Evolutionary conservation across 2,329 filamentous ascomycete species (phyloP).

Genomic region (Epichloe elymi): DNA sequence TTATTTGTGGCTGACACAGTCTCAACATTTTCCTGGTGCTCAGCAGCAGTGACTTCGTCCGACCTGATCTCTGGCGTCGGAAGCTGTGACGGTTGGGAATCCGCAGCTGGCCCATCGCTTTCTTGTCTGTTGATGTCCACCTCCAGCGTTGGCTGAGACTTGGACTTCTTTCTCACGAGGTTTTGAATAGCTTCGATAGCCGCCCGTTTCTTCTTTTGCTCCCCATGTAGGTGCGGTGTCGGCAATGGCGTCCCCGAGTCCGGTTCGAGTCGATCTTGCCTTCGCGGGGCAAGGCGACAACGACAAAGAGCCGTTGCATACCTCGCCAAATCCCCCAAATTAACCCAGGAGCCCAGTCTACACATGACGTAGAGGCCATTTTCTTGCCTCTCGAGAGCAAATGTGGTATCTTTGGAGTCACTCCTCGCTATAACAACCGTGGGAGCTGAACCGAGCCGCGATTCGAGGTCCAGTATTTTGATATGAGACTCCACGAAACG

Average conservation of each 20-base stretch:
- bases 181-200: slow-evolving; percentile 53
- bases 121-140: slow-evolving; percentile 14
- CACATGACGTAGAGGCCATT: slow-evolving; percentile 52
- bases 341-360: slow-evolving; percentile 54
- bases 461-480: slow-evolving; percentile 50
- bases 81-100: slow-evolving; percentile 7
- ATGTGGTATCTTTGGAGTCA: slow-evolving; percentile 39
- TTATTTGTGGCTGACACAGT: not conserved
- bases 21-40: not conserved
- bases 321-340: slow-evolving; percentile 38
- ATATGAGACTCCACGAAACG: slow-evolving; percentile 49
- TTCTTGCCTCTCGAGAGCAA: slow-evolving; percentile 53
- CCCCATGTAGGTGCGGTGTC: slow-evolving; percentile 33
- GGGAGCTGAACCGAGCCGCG: slow-evolving; percentile 38
- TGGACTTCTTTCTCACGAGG: slow-evolving; percentile 39
- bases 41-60: not conserved
- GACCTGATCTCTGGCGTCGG: slow-evolving; percentile 6
- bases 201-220: slow-evolving; percentile 40
- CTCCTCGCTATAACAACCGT: slow-evolving; percentile 49
- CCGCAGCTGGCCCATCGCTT: slow-evolving; percentile 9
- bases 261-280: slow-evolving; percentile 8
- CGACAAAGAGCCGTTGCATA: slow-evolving; percentile 30
- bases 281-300: slow-evolving; percentile 16
- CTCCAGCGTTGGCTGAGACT: slow-evolving; percentile 30
- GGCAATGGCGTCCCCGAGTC: slow-evolving; percentile 18